Evolutionary conservation across 2,329 filamentous ascomycete species (phyloP).

Genomic region (Blastomyces parvus): DNA sequence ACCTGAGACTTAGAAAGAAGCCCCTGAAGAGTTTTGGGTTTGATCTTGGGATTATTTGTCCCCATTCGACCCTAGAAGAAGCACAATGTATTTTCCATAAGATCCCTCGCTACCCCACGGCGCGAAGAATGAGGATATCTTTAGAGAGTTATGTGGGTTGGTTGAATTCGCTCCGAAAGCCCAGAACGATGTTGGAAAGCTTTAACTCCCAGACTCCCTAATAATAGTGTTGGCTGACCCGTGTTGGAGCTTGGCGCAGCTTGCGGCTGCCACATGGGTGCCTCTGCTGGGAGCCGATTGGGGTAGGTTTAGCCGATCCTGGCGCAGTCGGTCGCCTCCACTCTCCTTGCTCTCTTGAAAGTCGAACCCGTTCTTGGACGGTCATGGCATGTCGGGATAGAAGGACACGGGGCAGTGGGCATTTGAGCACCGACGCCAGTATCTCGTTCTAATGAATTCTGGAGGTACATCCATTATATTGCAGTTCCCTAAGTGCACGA

Average conservation of each 20-base stretch:
- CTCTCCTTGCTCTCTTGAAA: not conserved
- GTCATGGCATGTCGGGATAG: not conserved
- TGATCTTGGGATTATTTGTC: not conserved
- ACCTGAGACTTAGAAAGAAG: not conserved
- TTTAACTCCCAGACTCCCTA: not conserved
- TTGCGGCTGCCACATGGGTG: no score
- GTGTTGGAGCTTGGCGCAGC: no score
- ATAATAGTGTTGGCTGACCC: no score
- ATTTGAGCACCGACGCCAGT: not conserved
- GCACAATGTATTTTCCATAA: not conserved
- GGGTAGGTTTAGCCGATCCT: constrained; percentile 1
- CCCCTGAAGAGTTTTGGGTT: not conserved
- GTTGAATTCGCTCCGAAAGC: not conserved
- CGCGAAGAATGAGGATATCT: not conserved
- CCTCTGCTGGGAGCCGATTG: not conserved
- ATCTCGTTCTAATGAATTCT: not conserved
- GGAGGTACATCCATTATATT: not conserved
- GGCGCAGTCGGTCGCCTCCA: not conserved
- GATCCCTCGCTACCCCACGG: not conserved
- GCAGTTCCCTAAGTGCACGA: not conserved
- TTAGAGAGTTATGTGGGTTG: not conserved
- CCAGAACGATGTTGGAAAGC: not conserved
- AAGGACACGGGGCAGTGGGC: not conserved
- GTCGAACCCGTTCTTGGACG: not conserved
- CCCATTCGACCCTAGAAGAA: not conserved